Conservation (phyloP, 2,329 filamentous ascomycete genomes). For the Elsinoe fawcettii region DNA sequence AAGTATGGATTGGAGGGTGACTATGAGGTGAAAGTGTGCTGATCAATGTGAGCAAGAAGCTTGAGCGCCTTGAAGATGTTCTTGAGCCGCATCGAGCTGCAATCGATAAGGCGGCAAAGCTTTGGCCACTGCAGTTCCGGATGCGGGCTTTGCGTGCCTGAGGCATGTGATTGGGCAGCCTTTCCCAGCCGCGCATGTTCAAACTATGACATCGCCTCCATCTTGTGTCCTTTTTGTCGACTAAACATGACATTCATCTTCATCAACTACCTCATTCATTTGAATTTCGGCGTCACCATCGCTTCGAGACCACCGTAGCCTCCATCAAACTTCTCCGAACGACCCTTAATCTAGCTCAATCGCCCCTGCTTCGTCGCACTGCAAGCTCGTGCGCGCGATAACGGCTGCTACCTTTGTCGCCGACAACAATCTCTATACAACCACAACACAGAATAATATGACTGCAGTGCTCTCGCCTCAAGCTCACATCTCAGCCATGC, state of each 20-base stretch:
- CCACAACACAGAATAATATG: conserved; percentile 14
- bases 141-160: background rate
- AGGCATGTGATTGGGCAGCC: conserved; percentile 11
- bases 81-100: background rate
- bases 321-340: background rate
- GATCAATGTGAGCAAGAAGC: background rate
- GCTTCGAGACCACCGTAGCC: conserved; percentile 7
- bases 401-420: conserved; percentile 1
- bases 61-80: background rate
- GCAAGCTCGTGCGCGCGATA: conserved; percentile 13
- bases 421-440: conserved; percentile 5
- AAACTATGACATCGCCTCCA: conserved; percentile 7
- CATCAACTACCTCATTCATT: conserved; percentile 2
- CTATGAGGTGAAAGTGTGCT: conserved; percentile 1
- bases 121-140: background rate
- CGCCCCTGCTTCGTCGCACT: conserved; percentile 11
- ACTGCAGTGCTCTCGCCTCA: conserved; percentile 10
- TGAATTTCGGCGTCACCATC: background rate
- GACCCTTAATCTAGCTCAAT: background rate
- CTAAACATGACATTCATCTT: background rate
- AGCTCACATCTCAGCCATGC: conserved; percentile 2
- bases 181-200: conserved; percentile 13
- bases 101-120: conserved; percentile 2
- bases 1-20: background rate
- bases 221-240: background rate